Percentiles rank a stretch among this genome's conserved stretches.
Evolutionary conservation across 2,329 filamentous ascomycete genomes (phyloP).

Genomic region (Trichoderma arundinaceum): DNA sequence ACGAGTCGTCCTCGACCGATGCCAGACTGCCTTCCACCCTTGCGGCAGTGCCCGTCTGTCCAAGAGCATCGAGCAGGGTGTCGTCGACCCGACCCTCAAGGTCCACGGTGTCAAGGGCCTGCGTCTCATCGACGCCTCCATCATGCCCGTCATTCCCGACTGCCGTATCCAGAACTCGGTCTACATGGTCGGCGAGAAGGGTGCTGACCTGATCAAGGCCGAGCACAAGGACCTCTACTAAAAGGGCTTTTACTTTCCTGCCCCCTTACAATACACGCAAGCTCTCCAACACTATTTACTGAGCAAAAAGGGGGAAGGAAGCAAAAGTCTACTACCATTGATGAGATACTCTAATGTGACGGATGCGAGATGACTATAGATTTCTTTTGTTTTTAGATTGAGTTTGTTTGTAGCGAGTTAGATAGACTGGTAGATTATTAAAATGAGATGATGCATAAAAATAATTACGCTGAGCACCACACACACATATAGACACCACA

Average conservation of each 20-base stretch:
- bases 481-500: neutral
- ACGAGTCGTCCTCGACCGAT: slow-evolving; percentile 61
- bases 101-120: slow-evolving; percentile 61
- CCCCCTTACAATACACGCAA: too few relatives aligned
- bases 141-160: slow-evolving; percentile 62
- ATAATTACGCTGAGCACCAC: neutral
- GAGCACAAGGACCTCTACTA: slow-evolving; percentile 33
- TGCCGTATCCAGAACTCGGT: slow-evolving; percentile 66
- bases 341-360: neutral
- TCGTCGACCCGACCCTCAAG: slow-evolving; percentile 56
- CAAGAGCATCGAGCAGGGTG: slow-evolving; percentile 57
- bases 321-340: neutral
- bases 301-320: too few relatives aligned
- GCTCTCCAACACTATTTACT: too few relatives aligned
- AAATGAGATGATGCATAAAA: slow-evolving; percentile 20
- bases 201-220: slow-evolving; percentile 35
- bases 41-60: slow-evolving; percentile 61
- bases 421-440: neutral
- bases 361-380: neutral
- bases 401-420: slow-evolving; percentile 16
- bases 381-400: slow-evolving; percentile 8
- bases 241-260: too few relatives aligned
- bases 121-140: slow-evolving; percentile 60
- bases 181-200: slow-evolving; percentile 65
- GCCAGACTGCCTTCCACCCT: slow-evolving; percentile 64